phyloP scores from a whole-genome alignment of 495 filamentous ascomycete species.

The Glonium stellatum region DNA sequence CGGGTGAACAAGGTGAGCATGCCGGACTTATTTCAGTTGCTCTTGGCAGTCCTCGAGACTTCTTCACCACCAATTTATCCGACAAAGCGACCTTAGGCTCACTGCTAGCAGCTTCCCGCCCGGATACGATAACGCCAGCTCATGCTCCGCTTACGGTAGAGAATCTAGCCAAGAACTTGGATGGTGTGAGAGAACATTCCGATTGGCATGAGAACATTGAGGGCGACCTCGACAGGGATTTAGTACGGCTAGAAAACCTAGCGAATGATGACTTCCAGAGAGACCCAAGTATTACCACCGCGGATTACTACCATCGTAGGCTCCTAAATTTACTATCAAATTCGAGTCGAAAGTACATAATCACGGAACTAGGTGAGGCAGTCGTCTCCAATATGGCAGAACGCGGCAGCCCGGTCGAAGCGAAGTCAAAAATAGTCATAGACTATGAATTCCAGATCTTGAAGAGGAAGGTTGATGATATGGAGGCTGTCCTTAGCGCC shows the following conservation, averaged over 20 bases:
- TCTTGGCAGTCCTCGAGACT: not conserved
- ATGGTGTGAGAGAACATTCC: conserved; percentile 11
- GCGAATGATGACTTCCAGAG: conserved; percentile 21
- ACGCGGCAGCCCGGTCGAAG: not conserved
- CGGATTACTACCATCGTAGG: conserved; percentile 16
- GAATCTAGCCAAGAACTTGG: not conserved
- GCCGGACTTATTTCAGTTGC: not conserved
- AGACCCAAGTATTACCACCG: conserved; percentile 13
- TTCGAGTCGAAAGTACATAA: not conserved
- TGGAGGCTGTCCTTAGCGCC: not conserved
- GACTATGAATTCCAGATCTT: not conserved
- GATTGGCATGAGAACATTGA: conserved; percentile 20
- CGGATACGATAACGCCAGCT: not conserved
- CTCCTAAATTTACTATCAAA: not conserved
- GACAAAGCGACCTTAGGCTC: not conserved
- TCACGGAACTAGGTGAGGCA: not conserved
- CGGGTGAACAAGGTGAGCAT: conserved; percentile 3
- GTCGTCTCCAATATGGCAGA: conserved; percentile 1
- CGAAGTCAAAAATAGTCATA: not conserved
- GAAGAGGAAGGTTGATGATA: not conserved
- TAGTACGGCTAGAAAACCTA: conserved; percentile 22
- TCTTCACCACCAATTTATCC: not conserved
- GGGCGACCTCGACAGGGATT: conserved; percentile 14
- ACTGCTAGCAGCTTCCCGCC: not conserved
- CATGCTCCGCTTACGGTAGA: not conserved